phyloP scores from a whole-genome alignment of 2,329 filamentous ascomycete species.

The Orbilia quercus region DNA sequence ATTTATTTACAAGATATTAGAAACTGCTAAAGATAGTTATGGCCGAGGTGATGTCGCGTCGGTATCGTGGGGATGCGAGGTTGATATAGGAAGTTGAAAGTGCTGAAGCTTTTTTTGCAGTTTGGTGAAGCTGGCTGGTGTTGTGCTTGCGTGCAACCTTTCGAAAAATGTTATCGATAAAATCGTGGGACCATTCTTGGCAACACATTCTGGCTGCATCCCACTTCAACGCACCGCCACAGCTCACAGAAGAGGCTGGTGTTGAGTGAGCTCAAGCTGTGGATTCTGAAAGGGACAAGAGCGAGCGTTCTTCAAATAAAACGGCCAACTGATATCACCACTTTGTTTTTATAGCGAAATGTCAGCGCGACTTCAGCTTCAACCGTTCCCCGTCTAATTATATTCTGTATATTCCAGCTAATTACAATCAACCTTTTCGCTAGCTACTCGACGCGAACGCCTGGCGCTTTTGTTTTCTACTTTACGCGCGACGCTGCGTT shows the following conservation, averaged over 20 bases:
- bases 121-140: conserved; percentile 39
- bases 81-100: conserved; percentile 7
- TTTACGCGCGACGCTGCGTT: conserved; percentile 63
- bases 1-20: conserved; percentile 1
- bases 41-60: background rate
- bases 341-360: background rate
- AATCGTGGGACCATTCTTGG: conserved; percentile 41
- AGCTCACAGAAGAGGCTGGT: conserved; percentile 5
- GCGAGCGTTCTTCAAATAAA: no score
- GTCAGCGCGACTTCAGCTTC: background rate
- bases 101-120: conserved; percentile 49
- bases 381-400: background rate
- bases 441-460: conserved; percentile 27
- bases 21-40: background rate
- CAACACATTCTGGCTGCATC: conserved; percentile 48
- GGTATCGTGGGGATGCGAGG: conserved; percentile 15
- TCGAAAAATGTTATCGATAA: conserved; percentile 57
- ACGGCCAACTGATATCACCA: no score
- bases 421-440: background rate
- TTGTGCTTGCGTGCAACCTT: conserved; percentile 31
- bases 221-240: conserved; percentile 47
- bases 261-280: no score
- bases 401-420: background rate
- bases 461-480: conserved; percentile 40
- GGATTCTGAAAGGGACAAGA: no score